phyloP scores from a whole-genome alignment of 768 basidiomycete genomes.

The Pleurotus platypus region DNA sequence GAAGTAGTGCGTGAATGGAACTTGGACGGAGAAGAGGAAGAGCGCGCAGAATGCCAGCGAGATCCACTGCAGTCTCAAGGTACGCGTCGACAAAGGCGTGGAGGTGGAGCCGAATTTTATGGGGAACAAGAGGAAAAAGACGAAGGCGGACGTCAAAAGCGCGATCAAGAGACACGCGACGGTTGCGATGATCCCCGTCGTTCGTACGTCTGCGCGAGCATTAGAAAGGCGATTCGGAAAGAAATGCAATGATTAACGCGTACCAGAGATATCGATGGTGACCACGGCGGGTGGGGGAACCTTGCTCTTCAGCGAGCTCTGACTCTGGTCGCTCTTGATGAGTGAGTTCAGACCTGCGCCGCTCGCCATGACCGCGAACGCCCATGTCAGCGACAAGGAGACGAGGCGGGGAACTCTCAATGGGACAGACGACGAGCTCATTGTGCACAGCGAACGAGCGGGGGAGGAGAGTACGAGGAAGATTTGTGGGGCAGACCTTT shows the following conservation, averaged over 20 bases:
- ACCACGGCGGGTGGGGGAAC: conserved; percentile 14
- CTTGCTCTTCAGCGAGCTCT: conserved; percentile 13
- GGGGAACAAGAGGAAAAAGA: conserved; percentile 12
- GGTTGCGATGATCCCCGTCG: conserved; percentile 17
- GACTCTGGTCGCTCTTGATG: conserved; percentile 18
- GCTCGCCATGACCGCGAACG: conserved; percentile 15
- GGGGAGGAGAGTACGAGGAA: neutral
- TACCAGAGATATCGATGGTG: conserved; percentile 18
- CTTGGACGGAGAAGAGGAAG: conserved; percentile 41
- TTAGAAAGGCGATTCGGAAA: neutral
- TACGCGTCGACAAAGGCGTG: conserved; percentile 12
- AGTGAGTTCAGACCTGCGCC: conserved; percentile 20
- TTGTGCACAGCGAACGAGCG: conserved; percentile 6
- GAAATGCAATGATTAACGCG: neutral
- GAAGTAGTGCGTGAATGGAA: conserved; percentile 41
- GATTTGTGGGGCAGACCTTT: neutral
- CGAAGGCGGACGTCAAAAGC: conserved; percentile 11
- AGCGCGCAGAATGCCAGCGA: conserved; percentile 34
- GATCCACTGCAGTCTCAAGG: conserved; percentile 27
- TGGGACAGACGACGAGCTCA: conserved; percentile 12
- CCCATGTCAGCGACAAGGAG: conserved; percentile 25
- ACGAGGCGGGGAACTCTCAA: conserved; percentile 20
- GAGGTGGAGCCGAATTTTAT: neutral
- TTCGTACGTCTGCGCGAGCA: conserved; percentile 15
- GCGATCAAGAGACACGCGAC: conserved; percentile 15